Percentiles rank a stretch among this genome's conserved stretches.
Evolutionary conservation across 164 flowering plant genomes (phyloP).

Genomic region (Stephania yunnanensis): DNA sequence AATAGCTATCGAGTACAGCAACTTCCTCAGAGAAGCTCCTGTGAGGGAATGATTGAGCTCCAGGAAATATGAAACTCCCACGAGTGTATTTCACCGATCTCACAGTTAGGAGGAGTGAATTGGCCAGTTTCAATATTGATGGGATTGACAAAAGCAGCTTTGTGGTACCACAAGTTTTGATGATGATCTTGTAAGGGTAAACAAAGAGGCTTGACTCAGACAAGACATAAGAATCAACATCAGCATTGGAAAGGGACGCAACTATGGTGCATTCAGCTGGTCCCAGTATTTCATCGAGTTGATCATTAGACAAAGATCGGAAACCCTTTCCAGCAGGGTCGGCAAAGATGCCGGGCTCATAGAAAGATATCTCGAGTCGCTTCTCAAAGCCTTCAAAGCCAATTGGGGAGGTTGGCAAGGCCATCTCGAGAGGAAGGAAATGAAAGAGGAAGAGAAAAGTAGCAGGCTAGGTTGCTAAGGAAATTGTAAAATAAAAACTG

Average conservation of each 20-base stretch:
- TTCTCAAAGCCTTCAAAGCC: conserved; percentile 93
- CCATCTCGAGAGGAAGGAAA: conserved; percentile 31
- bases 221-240: conserved; percentile 78
- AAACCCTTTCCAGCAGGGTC: conserved; percentile 60
- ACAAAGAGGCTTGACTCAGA: conserved; percentile 92
- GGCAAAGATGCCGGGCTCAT: conserved; percentile 48
- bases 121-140: conserved; percentile 52
- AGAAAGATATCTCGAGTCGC: conserved; percentile 74
- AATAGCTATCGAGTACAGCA: conserved; percentile 52
- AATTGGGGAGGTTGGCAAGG: conserved; percentile 50
- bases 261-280: conserved; percentile 89
- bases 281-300: conserved; percentile 60
- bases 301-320: conserved; percentile 46
- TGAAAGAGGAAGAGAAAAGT: conserved; percentile 5
- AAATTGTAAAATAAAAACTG: conserved; percentile 1
- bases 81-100: conserved; percentile 67
- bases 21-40: conserved; percentile 82
- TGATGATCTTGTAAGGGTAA: conserved; percentile 65
- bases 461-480: not conserved
- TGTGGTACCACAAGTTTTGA: conserved; percentile 91
- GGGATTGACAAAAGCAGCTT: conserved; percentile 74
- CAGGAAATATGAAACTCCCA: conserved; percentile 77
- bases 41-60: conserved; percentile 71
- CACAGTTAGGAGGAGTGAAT: conserved; percentile 42
- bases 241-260: conserved; percentile 47